Conservation (phyloP, 2,329 filamentous ascomycete species). For the Ceratocystis huliohia region DNA sequence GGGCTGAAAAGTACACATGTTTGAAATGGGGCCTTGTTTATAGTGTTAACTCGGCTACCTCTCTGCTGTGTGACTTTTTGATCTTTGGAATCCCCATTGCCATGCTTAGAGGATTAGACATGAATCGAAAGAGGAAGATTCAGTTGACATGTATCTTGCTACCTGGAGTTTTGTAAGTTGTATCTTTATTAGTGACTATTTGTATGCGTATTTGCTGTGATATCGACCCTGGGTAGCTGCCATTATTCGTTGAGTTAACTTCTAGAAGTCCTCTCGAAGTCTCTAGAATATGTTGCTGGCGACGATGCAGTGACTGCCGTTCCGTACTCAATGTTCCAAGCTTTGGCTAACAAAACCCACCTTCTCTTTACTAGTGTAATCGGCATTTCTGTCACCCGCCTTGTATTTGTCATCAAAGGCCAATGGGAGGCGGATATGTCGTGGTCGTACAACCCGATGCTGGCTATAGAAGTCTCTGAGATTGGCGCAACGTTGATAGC, state of each 20-base stretch:
- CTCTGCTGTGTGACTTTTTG: slow-evolving; percentile 37
- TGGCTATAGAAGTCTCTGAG: slow-evolving; percentile 38
- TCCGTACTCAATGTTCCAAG: too few relatives aligned
- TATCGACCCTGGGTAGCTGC: neutral
- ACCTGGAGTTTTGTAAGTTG: slow-evolving; percentile 36
- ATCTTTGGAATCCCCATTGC: slow-evolving; percentile 39
- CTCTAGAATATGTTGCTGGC: neutral
- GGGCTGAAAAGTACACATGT: slow-evolving; percentile 32
- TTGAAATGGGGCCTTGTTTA: slow-evolving; percentile 41
- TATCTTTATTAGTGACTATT: neutral
- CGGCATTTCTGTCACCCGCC: slow-evolving; percentile 35
- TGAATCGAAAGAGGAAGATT: slow-evolving; percentile 34
- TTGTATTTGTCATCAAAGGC: slow-evolving; percentile 36
- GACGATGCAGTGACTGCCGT: neutral
- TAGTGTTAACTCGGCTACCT: slow-evolving; percentile 38
- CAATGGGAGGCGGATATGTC: slow-evolving; percentile 37
- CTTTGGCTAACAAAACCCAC: too few relatives aligned
- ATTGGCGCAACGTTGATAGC: slow-evolving; percentile 39
- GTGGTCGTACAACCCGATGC: slow-evolving; percentile 40
- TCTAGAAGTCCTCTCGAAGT: neutral
- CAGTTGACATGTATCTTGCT: slow-evolving; percentile 37
- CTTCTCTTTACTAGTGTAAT: slow-evolving; percentile 32
- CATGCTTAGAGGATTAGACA: slow-evolving; percentile 35
- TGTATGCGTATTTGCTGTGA: too few relatives aligned
- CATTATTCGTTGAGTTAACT: neutral